A percentile compares a stretch with the other conserved stretches of the same genome.
phyloP scores from a whole-genome alignment of 805 yeast species.

The Kodamaea hsintzibuensis region DNA sequence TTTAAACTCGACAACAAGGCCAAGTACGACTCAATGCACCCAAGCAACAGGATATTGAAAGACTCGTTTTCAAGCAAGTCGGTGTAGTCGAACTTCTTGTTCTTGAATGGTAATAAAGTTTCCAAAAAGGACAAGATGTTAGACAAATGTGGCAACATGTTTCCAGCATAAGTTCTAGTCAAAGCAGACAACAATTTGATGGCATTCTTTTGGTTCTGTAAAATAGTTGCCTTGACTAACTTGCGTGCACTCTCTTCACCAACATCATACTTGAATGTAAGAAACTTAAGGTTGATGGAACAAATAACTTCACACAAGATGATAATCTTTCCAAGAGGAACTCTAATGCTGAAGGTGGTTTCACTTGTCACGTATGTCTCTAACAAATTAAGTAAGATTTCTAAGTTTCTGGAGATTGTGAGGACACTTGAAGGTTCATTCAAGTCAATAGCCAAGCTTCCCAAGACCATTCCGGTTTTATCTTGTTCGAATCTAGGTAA shows the following conservation, averaged over 20 bases:
- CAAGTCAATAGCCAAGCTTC: constrained; percentile 54
- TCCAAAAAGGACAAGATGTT: constrained; percentile 58
- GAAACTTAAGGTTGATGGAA: constrained; percentile 54
- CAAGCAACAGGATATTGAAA: constrained; percentile 39
- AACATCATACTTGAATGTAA: constrained; percentile 59
- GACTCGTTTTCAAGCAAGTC: constrained; percentile 39
- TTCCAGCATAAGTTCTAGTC: constrained; percentile 36
- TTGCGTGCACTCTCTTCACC: constrained; percentile 52
- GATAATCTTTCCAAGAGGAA: constrained; percentile 64
- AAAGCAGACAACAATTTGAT: constrained; percentile 41
- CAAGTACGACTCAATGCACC: constrained; percentile 24
- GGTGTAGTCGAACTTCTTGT: constrained; percentile 29
- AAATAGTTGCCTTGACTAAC: constrained; percentile 44
- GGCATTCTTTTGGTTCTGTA: constrained; percentile 47
- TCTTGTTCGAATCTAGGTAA: constrained; percentile 22
- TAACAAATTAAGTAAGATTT: constrained; percentile 41
- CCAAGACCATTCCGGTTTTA: constrained; percentile 11
- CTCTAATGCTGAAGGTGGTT: constrained; percentile 54
- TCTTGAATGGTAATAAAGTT: constrained; percentile 54
- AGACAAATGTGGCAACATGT: constrained; percentile 47
- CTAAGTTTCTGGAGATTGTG: constrained; percentile 52
- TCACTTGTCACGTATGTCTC: constrained; percentile 46
- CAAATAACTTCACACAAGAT: constrained; percentile 53
- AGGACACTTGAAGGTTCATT: constrained; percentile 53
- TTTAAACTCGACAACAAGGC: constrained; percentile 38